Conservation (phyloP, 2,329 filamentous ascomycete genomes). For the Emergomyces orientalis region DNA sequence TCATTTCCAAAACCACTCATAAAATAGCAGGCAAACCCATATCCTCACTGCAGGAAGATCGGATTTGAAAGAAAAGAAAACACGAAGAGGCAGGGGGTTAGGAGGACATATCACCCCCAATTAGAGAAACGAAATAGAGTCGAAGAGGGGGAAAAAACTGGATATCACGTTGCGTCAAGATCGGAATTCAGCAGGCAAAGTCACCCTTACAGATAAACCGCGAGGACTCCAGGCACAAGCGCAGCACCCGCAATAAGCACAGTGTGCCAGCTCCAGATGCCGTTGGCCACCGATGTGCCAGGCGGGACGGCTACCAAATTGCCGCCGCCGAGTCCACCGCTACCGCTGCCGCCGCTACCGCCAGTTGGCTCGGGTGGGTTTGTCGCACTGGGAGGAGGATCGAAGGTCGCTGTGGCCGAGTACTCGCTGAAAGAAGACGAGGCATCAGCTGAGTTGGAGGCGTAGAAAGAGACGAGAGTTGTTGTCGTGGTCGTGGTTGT, state of each 20-base stretch:
- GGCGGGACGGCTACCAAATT: background rate
- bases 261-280: background rate
- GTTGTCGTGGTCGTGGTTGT: background rate
- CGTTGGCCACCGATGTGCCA: background rate
- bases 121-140: background rate
- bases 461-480: conserved; percentile 1
- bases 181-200: no score
- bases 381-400: background rate
- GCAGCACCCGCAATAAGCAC: background rate
- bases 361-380: background rate
- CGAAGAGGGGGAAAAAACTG: background rate
- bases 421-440: background rate
- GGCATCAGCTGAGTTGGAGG: background rate
- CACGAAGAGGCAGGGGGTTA: background rate
- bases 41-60: background rate
- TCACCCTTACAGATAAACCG: background rate
- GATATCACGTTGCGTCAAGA: background rate
- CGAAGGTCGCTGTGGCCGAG: background rate
- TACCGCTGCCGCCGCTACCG: background rate
- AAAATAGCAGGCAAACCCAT: background rate
- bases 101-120: background rate
- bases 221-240: background rate
- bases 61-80: background rate
- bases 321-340: background rate
- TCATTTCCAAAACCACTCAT: background rate